Evolutionary conservation across 1,284 basidiomycete species (phyloP), one percentile per base, ranked within the genome.

Genomic region (Naganishia sp.): DNA sequence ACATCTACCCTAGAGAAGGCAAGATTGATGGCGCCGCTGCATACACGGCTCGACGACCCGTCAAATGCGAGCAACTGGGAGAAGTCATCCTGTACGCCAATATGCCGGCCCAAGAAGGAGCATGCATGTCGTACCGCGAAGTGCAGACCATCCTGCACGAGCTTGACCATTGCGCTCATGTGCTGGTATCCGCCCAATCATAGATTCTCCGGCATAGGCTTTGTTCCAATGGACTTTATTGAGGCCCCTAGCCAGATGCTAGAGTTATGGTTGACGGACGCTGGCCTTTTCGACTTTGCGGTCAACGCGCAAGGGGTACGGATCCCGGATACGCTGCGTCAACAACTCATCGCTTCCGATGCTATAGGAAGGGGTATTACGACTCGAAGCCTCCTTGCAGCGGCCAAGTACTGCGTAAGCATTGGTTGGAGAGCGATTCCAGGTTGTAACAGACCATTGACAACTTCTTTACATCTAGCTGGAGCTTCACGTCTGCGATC

Each of bases 221-320:
- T 47, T 5, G 35, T 21, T n/a, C 47, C 35, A 7, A 47, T 49
- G 17, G 91, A 94, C 79, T 94, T 93, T 71, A 90, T 90, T 6
- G 90, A 92, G 78, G 89, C 90, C 0, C 91, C 90, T 0, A 88
- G 87, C 21, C 90, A 93, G 79, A 92, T 93, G 91, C 81, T 93
- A 67, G 92, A 94, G 79, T 91, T 93, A 75, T 94, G 90, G 91
- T 47, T 43, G 21, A 51, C 47, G 35, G 57, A 61, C 17, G 21
- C 35, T 13, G 18, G 13, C 9, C 23, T 41, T 10, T 39, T 51
- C 28, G 35, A 51, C n/a, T 61, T 61, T 25, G 57, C 57, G n/a
- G 21, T 61, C 47, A 61, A 61, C 25, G 23, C 49, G 5, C 13
- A 39, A 17, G 57, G 57, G 1, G 57, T 18, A 42, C 39, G 35